Evolutionary conservation across 1,284 basidiomycete genomes (phyloP).

Genomic region (Cutaneotrichosporon sp.): DNA sequence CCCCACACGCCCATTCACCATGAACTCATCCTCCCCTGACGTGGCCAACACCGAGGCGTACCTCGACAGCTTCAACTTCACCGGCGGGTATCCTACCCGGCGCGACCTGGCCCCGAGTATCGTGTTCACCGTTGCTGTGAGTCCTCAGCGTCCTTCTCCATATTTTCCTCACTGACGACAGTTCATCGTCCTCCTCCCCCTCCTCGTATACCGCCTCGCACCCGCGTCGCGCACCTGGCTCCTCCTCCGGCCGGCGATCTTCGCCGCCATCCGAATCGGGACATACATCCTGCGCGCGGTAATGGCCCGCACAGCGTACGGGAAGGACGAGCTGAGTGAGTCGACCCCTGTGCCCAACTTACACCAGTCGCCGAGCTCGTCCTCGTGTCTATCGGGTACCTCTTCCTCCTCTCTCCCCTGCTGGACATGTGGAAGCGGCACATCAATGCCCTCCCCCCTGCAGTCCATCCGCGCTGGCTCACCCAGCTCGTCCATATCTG

Average conservation of each 20-base stretch:
- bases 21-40: too few species aligned
- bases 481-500: too few species aligned
- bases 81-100: conserved; percentile 28
- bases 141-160: too few species aligned
- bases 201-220: conserved; percentile 24
- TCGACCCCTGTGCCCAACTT: not conserved
- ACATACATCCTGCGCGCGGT: conserved; percentile 25
- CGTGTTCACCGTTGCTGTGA: conserved; percentile 29
- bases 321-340: conserved; percentile 21
- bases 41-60: too few species aligned
- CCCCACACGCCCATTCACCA: too few species aligned
- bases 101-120: conserved; percentile 35
- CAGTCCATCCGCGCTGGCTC: too few species aligned
- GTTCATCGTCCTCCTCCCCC: conserved; percentile 22
- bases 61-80: conserved; percentile 28
- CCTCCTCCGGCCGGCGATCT: conserved; percentile 31
- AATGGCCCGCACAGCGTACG: conserved; percentile 28
- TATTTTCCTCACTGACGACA: conserved; percentile 13
- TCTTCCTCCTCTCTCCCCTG: conserved; percentile 34
- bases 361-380: conserved; percentile 31
- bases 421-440: conserved; percentile 27
- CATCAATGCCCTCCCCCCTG: too few species aligned
- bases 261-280: conserved; percentile 23
- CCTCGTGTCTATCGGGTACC: conserved; percentile 28
- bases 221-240: conserved; percentile 15